Percentiles rank a stretch among this genome's conserved stretches.
Evolutionary conservation across 1,139 yeast species (phyloP).

Genomic region (Spathaspora sp.): DNA sequence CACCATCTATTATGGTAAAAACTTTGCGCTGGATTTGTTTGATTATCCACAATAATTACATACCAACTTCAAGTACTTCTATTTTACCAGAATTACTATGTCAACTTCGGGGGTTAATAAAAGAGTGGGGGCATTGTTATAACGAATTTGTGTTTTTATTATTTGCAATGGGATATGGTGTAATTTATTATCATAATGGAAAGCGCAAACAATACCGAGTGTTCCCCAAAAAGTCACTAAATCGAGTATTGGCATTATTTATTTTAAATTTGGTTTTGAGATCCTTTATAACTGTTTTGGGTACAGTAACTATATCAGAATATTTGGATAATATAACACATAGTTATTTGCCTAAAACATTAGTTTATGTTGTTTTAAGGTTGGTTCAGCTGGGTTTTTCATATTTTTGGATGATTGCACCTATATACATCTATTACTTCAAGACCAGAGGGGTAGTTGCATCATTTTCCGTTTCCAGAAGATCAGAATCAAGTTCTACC

Average conservation of each 20-base stretch:
- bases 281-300: not conserved
- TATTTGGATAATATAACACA: too few relatives aligned
- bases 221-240: constrained; percentile 23
- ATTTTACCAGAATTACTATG: constrained; percentile 6
- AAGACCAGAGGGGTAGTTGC: constrained; percentile 32
- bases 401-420: constrained; percentile 16
- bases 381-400: constrained; percentile 6
- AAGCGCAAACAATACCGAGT: constrained; percentile 26
- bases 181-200: constrained; percentile 29
- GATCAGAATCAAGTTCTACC: constrained; percentile 18
- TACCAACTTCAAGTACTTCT: constrained; percentile 1
- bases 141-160: constrained; percentile 20
- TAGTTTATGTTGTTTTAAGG: not conserved
- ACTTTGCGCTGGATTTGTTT: constrained; percentile 14
- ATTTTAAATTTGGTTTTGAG: constrained; percentile 11
- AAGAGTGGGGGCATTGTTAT: constrained; percentile 8
- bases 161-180: constrained; percentile 44
- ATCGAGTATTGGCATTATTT: constrained; percentile 19
- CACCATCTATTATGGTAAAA: constrained; percentile 21
- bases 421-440: constrained; percentile 24
- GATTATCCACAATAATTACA: constrained; percentile 20
- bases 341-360: too few relatives aligned
- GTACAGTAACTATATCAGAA: not conserved
- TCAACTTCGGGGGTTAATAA: not conserved
- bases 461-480: constrained; percentile 26